These are phyloP conservation scores for Erucastrum elatum DNA, from an alignment of 345 rosid species.

Conservation along the genomic window DNA sequence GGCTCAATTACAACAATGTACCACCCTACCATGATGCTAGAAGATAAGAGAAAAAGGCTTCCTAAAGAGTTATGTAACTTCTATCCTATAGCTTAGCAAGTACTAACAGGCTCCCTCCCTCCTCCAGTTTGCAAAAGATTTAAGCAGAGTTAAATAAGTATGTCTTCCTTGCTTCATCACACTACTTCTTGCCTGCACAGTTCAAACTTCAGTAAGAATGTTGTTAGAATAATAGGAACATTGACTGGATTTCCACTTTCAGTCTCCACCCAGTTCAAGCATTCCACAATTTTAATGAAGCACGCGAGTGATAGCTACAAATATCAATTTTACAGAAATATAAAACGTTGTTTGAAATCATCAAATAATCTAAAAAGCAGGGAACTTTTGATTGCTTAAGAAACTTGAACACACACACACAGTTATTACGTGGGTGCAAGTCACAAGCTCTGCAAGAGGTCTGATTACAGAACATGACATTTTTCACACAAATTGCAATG, in stretches of 20 bases:
- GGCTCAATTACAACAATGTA: too few species aligned
- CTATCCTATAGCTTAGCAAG: neutral
- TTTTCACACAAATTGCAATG: neutral
- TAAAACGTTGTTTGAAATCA: neutral
- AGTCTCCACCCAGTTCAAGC: too few species aligned
- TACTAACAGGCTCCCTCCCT: neutral
- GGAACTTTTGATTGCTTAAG: neutral
- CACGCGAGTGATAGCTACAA: too few species aligned
- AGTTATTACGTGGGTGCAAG: neutral
- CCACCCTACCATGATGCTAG: neutral
- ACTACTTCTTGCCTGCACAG: constrained; percentile 1
- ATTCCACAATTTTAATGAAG: too few species aligned
- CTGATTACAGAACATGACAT: neutral
- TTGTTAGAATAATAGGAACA: neutral
- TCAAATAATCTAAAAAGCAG: neutral
- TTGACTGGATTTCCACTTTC: neutral
- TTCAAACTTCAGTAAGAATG: neutral
- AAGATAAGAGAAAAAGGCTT: neutral
- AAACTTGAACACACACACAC: neutral
- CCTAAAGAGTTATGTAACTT: neutral
- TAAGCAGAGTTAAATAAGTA: neutral
- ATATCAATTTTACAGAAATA: too few species aligned
- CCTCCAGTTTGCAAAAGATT: neutral
- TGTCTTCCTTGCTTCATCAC: neutral
- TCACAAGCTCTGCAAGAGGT: neutral